Percentiles rank a stretch among this genome's conserved stretches.
These are phyloP conservation scores for Coniochaeta sp. DNA, from an alignment of 2,329 filamentous ascomycete genomes.

Conservation along the genomic window DNA sequence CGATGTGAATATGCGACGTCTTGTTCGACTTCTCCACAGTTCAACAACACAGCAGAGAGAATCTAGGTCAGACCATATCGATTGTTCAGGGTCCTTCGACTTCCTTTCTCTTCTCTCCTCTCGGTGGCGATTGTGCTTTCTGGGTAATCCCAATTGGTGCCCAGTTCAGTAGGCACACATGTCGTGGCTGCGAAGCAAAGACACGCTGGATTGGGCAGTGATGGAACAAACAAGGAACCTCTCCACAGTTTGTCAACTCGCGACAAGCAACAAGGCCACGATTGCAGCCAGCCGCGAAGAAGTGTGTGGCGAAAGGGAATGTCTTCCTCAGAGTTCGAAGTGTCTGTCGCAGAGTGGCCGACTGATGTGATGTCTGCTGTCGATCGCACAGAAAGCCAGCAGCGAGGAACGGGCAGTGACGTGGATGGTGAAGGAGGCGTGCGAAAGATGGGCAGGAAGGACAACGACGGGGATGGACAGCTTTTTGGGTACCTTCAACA, in stretches of 20 bases:
- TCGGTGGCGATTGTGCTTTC: background rate
- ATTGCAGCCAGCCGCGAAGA: background rate
- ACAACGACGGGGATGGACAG: background rate
- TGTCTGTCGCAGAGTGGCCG: background rate
- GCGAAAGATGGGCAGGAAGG: background rate
- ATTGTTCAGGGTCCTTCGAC: background rate
- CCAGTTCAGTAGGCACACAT: conserved; percentile 2
- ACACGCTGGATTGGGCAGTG: background rate
- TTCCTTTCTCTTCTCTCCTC: background rate
- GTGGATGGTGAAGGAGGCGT: background rate
- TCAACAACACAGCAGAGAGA: background rate
- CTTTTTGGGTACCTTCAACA: background rate
- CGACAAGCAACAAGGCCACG: background rate
- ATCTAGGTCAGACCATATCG: background rate
- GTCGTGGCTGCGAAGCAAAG: background rate
- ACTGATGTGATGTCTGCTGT: background rate
- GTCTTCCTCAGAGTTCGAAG: background rate
- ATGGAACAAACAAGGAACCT: background rate
- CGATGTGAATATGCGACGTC: background rate
- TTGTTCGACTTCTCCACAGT: background rate
- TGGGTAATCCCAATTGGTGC: background rate
- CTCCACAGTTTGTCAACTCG: background rate
- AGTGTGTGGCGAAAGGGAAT: background rate
- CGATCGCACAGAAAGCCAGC: background rate
- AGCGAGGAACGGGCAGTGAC: background rate